Percentiles rank a stretch among this genome's conserved stretches.
Evolutionary conservation across 257 asterid species (phyloP).

Genomic region (Gentiana macrophylla): DNA sequence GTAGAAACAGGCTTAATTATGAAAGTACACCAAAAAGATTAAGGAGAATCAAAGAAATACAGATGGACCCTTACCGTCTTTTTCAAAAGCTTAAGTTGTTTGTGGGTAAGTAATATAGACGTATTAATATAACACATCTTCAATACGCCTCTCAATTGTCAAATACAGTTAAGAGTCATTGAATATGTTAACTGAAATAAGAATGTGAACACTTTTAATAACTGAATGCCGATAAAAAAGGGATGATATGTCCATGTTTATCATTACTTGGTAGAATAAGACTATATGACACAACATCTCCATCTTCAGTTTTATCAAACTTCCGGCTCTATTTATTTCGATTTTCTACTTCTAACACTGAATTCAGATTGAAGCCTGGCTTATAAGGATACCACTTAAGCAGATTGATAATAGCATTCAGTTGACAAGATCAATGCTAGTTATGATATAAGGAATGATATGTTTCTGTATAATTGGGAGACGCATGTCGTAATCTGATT

Average conservation of each 20-base stretch:
- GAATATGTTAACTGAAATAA: no score
- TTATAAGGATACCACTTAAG: neutral
- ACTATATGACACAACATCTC: neutral
- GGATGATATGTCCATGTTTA: neutral
- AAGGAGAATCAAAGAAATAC: no score
- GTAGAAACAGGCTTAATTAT: no score
- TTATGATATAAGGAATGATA: neutral
- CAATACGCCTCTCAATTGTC: no score
- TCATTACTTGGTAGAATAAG: neutral
- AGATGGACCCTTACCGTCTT: no score
- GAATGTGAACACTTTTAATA: no score
- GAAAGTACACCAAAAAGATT: no score
- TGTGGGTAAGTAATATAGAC: no score
- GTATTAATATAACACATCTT: no score
- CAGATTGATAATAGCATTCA: neutral
- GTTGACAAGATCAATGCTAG: neutral
- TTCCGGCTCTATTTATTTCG: neutral
- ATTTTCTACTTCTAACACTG: constrained; percentile 2
- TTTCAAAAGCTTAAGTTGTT: no score
- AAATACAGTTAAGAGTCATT: no score
- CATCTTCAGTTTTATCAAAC: constrained; percentile 2
- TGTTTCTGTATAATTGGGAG: neutral
- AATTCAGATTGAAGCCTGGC: constrained; percentile 4
- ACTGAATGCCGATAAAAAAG: neutral
- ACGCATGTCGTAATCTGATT: no score